Base-by-base conservation (phyloP, 2,329 filamentous ascomycete species). In the Domatiomyces globalis region DNA sequence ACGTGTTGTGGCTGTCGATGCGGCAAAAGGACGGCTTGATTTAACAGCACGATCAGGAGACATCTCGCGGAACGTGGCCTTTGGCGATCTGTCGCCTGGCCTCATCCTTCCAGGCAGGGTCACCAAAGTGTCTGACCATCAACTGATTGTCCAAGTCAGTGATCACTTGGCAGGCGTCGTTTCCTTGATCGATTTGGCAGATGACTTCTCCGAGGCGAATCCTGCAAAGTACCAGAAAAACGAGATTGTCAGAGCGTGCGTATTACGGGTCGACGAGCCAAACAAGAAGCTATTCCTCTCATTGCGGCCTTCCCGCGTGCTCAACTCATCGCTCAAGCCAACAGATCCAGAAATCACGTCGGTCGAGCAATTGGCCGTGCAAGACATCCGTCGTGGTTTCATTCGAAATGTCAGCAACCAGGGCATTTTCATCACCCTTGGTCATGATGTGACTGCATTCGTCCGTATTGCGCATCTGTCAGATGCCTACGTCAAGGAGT, bases 401-500 rank as follows among this genome's bases (percentile, higher is more conserved):
- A 79, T 98, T 61, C 94, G 88, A 70, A 87, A 87, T 58, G 81
- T 96, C 43, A 78, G 85, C 0, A 87, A 95, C 58, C 90, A 88
- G 65, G 92, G 92, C 49, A 68, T 98, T 1, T 95, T 95, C 62
- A 79, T 98, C 46, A 77, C 83, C 22, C 74, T 98, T 2, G 88
- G 89, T 44, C 85, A 86, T 17, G 80, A 84, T 56, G 76, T 95
- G 17, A 85, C 85, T 48, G 89, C 83, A 0, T 84, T 89, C 62
- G 85, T 95, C 46, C 84, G 86, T 59, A 83, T 96, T 49, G 80
- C 84, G 8, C 89, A 96, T 65, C 75, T 98, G 12, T 95, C 89
- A 0, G 92, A 98, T 65, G 78, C 80, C 6, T 98, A 83, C 66
- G 71, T 98, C 61, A 96, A 96, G 68, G 87, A 96, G 55, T 98